A percentile compares a stretch with the other conserved stretches of the same genome.
phyloP scores from a whole-genome alignment of 441 rosid genomes.

The Euphorbia celastroides region DNA sequence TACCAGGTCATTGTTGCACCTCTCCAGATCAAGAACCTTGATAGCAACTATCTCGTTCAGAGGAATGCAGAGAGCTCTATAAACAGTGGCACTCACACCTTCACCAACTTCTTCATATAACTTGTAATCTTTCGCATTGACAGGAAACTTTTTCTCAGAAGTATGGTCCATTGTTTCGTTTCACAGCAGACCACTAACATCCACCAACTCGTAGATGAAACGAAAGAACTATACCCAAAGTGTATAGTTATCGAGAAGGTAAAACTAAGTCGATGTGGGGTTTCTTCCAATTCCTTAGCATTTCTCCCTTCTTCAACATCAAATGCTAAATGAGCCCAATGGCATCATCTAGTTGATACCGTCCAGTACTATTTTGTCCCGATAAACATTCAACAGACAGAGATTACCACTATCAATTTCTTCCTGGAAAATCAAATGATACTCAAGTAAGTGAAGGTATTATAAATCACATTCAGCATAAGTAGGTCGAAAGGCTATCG shows the following conservation, averaged over 20 bases:
- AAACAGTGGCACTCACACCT: slow-evolving; percentile 94
- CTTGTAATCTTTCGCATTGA: slow-evolving; percentile 71
- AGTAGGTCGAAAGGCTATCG: neutral
- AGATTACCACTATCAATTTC: neutral
- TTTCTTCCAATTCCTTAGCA: slow-evolving; percentile 74
- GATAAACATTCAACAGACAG: slow-evolving; percentile 19
- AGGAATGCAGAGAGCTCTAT: slow-evolving; percentile 90
- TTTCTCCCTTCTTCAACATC: slow-evolving; percentile 39
- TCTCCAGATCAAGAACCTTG: slow-evolving; percentile 95
- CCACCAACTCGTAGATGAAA: slow-evolving; percentile 29
- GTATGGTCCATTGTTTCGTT: slow-evolving; percentile 46
- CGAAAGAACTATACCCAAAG: slow-evolving; percentile 25
- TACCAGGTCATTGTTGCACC: slow-evolving; percentile 94
- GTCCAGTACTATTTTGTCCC: slow-evolving; percentile 22
- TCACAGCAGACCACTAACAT: slow-evolving; percentile 45
- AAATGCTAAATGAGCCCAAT: slow-evolving; percentile 24
- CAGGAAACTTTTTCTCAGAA: slow-evolving; percentile 69
- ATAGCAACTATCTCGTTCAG: slow-evolving; percentile 84
- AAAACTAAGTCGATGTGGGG: slow-evolving; percentile 37
- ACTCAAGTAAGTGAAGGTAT: neutral
- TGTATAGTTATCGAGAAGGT: slow-evolving; percentile 21
- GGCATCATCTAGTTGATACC: slow-evolving; percentile 30
- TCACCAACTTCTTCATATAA: slow-evolving; percentile 94
- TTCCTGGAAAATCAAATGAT: neutral
- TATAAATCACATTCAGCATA: neutral